Conservation (phyloP, 2,329 filamentous ascomycete species). For the Ilyonectria destructans region DNA sequence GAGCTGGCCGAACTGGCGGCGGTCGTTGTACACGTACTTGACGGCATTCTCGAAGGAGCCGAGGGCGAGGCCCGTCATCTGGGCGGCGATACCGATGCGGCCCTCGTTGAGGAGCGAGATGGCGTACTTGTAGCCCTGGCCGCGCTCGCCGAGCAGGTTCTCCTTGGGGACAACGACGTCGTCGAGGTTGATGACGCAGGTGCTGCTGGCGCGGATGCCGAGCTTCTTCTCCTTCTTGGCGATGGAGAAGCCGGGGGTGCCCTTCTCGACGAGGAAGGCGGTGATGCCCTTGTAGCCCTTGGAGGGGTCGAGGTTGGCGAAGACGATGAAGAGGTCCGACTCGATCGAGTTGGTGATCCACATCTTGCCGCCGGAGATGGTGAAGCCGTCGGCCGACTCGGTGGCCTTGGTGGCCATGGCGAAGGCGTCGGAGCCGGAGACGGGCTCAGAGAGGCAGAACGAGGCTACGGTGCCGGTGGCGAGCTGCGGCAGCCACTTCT, state of each 20-base stretch:
- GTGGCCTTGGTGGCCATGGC: constrained; percentile 92
- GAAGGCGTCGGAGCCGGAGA: constrained; percentile 95
- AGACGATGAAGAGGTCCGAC: constrained; percentile 96
- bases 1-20: constrained; percentile 94
- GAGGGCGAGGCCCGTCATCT: constrained; percentile 97
- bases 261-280: constrained; percentile 95
- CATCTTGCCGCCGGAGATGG: constrained; percentile 95
- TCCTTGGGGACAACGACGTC: constrained; percentile 92
- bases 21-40: constrained; percentile 96
- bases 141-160: constrained; percentile 90
- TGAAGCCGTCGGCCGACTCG: constrained; percentile 87
- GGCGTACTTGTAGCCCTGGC: constrained; percentile 98
- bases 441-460: constrained; percentile 94
- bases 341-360: constrained; percentile 99
- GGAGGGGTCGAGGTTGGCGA: constrained; percentile 92
- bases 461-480: constrained; percentile 92
- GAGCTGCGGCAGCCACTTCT: constrained; percentile 90
- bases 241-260: constrained; percentile 89
- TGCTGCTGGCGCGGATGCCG: constrained; percentile 95
- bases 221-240: constrained; percentile 99
- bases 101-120: constrained; percentile 96
- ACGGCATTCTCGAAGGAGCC: constrained; percentile 97
- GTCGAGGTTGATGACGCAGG: constrained; percentile 97
- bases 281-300: constrained; percentile 98
- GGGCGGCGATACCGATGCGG: constrained; percentile 96